phyloP scores from a whole-genome alignment of 2,329 filamentous ascomycete genomes.

The Diaporthe sp. region DNA sequence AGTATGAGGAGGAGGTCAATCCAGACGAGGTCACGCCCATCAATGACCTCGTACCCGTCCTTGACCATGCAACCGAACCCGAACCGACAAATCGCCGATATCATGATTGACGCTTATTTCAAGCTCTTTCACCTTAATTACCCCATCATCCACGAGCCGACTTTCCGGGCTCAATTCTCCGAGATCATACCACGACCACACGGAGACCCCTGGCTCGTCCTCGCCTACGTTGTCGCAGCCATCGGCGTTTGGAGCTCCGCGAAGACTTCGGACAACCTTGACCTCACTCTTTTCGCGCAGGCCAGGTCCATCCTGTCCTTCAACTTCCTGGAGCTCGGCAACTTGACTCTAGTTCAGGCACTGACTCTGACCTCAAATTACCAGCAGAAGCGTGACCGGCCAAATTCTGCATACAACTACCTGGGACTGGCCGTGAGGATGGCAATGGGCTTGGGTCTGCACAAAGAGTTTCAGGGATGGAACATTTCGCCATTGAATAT shows the following conservation, averaged over 20 bases:
- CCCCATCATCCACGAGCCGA: slow-evolving; percentile 60
- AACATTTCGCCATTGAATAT: slow-evolving; percentile 49
- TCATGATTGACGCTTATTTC: slow-evolving; percentile 58
- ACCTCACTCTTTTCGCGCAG: slow-evolving; percentile 66
- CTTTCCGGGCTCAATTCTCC: slow-evolving; percentile 51
- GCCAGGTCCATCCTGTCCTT: slow-evolving; percentile 45
- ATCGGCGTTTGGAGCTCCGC: slow-evolving; percentile 42
- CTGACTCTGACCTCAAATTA: slow-evolving; percentile 51
- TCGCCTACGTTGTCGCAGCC: slow-evolving; percentile 42
- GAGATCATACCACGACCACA: slow-evolving; percentile 42
- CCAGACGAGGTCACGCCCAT: slow-evolving; percentile 41
- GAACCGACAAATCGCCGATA: slow-evolving; percentile 46
- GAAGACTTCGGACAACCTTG: slow-evolving; percentile 51
- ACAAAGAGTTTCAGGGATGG: slow-evolving; percentile 57
- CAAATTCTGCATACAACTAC: slow-evolving; percentile 66
- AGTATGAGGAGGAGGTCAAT: slow-evolving; percentile 45
- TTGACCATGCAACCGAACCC: slow-evolving; percentile 50
- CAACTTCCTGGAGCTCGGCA: slow-evolving; percentile 42
- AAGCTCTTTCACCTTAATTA: slow-evolving; percentile 58
- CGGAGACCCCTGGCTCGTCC: slow-evolving; percentile 42
- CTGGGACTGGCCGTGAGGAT: slow-evolving; percentile 63
- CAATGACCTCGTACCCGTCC: slow-evolving; percentile 39
- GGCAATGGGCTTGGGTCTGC: slow-evolving; percentile 63
- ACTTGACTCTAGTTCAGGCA: slow-evolving; percentile 51
- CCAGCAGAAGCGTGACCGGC: slow-evolving; percentile 62